Conservation (phyloP, 225 moss, liverwort and hornwort species). For the Physcomitrellopsis africana region DNA sequence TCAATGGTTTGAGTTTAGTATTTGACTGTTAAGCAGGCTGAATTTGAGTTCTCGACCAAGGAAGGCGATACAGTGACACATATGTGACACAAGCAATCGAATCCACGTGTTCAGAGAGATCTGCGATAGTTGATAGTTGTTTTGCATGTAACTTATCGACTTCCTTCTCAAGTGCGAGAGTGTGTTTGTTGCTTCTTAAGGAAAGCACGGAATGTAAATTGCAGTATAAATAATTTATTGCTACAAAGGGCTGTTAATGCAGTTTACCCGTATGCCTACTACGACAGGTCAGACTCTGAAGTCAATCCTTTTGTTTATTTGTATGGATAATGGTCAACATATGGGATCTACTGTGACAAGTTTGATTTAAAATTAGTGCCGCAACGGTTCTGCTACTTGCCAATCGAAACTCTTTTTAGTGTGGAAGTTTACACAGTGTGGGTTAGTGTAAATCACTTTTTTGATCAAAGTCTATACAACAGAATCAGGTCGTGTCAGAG, state of each 20-base stretch:
- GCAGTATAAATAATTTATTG: neutral
- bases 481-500: too few relatives aligned
- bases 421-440: too few relatives aligned
- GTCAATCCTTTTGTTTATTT: neutral
- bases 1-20: neutral
- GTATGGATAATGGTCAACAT: neutral
- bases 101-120: conserved; percentile 14
- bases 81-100: neutral
- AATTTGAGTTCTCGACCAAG: conserved; percentile 27
- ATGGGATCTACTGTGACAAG: neutral
- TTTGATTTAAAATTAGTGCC: neutral
- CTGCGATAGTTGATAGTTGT: conserved; percentile 2
- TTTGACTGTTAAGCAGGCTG: conserved; percentile 18
- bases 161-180: neutral
- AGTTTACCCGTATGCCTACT: conserved; percentile 13
- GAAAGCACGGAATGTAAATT: conserved; percentile 27
- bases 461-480: too few relatives aligned
- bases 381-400: neutral
- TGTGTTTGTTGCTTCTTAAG: neutral
- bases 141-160: conserved; percentile 2
- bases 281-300: neutral
- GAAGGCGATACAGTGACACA: conserved; percentile 26
- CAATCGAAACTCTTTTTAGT: too few relatives aligned
- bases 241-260: conserved; percentile 14
- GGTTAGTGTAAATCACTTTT: too few relatives aligned